Percentiles rank a stretch among this genome's conserved stretches.
These are phyloP conservation scores for Boechera retrofracta DNA, from an alignment of 345 rosid species.

Conservation along the genomic window DNA sequence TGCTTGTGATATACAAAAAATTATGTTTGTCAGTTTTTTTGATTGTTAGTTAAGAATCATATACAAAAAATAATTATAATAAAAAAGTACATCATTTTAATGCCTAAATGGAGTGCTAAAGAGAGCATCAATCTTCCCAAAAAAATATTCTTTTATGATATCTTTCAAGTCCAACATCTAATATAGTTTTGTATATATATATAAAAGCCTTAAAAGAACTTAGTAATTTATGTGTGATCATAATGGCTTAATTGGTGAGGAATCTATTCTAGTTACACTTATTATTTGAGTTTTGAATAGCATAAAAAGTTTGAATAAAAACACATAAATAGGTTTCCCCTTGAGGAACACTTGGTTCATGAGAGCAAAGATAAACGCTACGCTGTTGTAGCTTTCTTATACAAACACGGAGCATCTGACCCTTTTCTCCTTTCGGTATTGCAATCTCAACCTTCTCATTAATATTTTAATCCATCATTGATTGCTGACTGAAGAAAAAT, in stretches of 20 bases:
- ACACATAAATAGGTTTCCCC: constrained; percentile 51
- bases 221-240: neutral
- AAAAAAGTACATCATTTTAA: no score
- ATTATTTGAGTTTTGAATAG: neutral
- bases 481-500: neutral
- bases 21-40: neutral
- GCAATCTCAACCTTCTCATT: neutral
- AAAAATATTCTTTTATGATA: neutral
- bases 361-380: constrained; percentile 43
- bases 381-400: constrained; percentile 59
- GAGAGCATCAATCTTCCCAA: neutral
- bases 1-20: neutral
- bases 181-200: neutral
- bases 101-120: neutral
- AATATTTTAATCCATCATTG: neutral
- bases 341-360: constrained; percentile 82
- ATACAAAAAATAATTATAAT: no score
- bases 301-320: neutral
- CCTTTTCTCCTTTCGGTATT: constrained; percentile 63
- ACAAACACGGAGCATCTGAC: constrained; percentile 56
- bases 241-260: neutral
- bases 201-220: neutral
- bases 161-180: neutral
- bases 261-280: neutral
- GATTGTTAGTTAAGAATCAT: neutral